Conservation (phyloP, 1,284 basidiomycete species). For the Ceratobasidium sp. region DNA sequence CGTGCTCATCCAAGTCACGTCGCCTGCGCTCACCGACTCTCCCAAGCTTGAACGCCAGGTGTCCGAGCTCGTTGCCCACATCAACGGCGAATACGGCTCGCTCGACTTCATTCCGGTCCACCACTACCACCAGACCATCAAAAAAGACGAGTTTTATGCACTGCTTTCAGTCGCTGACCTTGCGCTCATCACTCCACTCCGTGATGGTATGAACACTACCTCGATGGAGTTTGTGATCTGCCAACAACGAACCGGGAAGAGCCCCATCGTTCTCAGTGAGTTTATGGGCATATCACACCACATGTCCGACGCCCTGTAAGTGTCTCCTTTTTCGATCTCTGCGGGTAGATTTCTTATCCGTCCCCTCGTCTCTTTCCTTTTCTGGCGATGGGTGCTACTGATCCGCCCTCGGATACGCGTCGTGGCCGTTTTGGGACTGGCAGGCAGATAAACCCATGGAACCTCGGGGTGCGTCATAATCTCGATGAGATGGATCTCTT, state of each 20-base stretch:
- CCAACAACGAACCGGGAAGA: constrained; percentile 77
- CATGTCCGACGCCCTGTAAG: constrained; percentile 79
- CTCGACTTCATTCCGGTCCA: constrained; percentile 98
- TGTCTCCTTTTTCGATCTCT: constrained; percentile 46
- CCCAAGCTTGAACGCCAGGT: constrained; percentile 94
- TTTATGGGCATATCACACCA: constrained; percentile 96
- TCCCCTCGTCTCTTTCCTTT: constrained; percentile 51
- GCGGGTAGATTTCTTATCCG: constrained; percentile 32
- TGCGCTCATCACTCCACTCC: constrained; percentile 92
- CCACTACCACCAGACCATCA: constrained; percentile 98
- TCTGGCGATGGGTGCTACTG: constrained; percentile 50
- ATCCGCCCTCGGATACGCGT: constrained; percentile 52
- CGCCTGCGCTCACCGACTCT: constrained; percentile 91
- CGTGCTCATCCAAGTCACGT: constrained; percentile 81
- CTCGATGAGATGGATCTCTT: constrained; percentile 26
- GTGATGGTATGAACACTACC: constrained; percentile 99
- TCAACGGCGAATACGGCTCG: constrained; percentile 95
- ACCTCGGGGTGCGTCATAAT: constrained; percentile 71
- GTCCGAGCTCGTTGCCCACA: constrained; percentile 93
- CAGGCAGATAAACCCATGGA: constrained; percentile 80
- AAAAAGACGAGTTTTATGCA: constrained; percentile 98
- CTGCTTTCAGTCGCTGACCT: constrained; percentile 94
- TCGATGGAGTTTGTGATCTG: constrained; percentile 98
- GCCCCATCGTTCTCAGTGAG: constrained; percentile 90
- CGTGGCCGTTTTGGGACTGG: constrained; percentile 49